These are phyloP conservation scores for Bryum argenteum DNA, from an alignment of 225 moss, liverwort and hornwort species.

Conservation along the genomic window DNA sequence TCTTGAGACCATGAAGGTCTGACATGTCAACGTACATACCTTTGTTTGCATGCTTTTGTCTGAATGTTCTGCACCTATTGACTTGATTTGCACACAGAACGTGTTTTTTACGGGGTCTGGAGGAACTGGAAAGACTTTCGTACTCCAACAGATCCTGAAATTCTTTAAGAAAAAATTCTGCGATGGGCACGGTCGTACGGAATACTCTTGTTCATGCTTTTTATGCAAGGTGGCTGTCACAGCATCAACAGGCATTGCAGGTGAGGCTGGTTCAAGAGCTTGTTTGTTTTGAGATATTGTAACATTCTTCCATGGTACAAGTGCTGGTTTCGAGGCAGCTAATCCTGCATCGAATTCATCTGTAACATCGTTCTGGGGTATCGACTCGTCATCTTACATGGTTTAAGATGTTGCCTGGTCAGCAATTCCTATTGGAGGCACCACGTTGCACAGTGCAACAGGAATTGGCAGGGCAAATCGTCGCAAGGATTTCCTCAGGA, in stretches of 20 bases:
- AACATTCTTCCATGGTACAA: not conserved
- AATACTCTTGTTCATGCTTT: constrained; percentile 49
- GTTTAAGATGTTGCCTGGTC: constrained; percentile 11
- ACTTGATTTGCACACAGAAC: constrained; percentile 52
- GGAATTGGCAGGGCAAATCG: constrained; percentile 66
- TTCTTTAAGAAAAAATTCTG: constrained; percentile 40
- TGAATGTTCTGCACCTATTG: not conserved
- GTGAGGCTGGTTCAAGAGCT: constrained; percentile 33
- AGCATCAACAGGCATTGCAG: constrained; percentile 80
- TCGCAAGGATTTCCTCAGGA: constrained; percentile 55
- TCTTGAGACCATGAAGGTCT: not conserved
- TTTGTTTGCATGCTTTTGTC: not conserved
- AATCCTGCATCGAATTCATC: not conserved
- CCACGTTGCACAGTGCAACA: constrained; percentile 70
- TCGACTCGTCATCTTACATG: constrained; percentile 4
- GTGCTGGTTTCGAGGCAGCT: constrained; percentile 10
- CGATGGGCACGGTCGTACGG: not conserved
- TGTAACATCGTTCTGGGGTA: not conserved
- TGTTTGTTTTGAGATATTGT: not conserved
- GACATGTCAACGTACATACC: not conserved
- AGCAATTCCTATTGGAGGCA: constrained; percentile 77
- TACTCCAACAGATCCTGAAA: constrained; percentile 59
- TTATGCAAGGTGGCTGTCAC: constrained; percentile 73
- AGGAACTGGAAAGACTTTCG: constrained; percentile 71
- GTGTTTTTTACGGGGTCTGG: constrained; percentile 80